phyloP scores from a whole-genome alignment of 371 early-diverging fungal genomes.

The Mucor lusitanicus region DNA sequence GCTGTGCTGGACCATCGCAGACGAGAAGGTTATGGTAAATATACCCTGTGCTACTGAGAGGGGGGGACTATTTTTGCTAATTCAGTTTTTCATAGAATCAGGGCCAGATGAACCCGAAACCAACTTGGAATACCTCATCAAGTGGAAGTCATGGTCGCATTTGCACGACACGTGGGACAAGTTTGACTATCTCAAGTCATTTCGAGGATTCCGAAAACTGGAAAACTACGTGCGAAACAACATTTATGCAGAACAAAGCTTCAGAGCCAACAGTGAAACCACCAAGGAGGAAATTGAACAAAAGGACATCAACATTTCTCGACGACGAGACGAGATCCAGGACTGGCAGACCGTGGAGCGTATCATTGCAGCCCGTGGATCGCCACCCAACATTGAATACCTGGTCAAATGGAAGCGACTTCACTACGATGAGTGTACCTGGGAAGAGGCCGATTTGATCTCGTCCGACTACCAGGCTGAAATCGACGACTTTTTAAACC shows the following conservation, averaged over 20 bases:
- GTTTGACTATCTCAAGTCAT: slow-evolving; percentile 59
- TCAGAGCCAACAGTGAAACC: slow-evolving; percentile 69
- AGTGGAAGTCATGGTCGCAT: slow-evolving; percentile 93
- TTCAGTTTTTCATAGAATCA: slow-evolving; percentile 28
- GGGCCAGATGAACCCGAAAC: slow-evolving; percentile 55
- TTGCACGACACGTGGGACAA: slow-evolving; percentile 93
- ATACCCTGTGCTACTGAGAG: not conserved
- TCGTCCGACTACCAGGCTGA: slow-evolving; percentile 67
- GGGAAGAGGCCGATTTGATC: slow-evolving; percentile 79
- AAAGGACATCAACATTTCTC: slow-evolving; percentile 78
- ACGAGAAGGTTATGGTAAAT: slow-evolving; percentile 21
- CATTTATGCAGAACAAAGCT: slow-evolving; percentile 62
- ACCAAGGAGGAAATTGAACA: slow-evolving; percentile 89
- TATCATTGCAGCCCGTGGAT: slow-evolving; percentile 71
- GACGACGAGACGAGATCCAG: slow-evolving; percentile 78
- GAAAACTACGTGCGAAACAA: slow-evolving; percentile 82
- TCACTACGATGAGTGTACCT: slow-evolving; percentile 88
- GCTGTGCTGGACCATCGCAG: slow-evolving; percentile 59
- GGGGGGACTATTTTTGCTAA: not conserved
- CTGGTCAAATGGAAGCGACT: slow-evolving; percentile 91
- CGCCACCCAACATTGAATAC: slow-evolving; percentile 67
- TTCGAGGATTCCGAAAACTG: slow-evolving; percentile 89
- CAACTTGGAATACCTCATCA: slow-evolving; percentile 84
- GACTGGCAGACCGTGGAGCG: slow-evolving; percentile 91
- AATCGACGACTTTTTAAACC: slow-evolving; percentile 85